A percentile compares a stretch with the other conserved stretches of the same genome.
Conservation (phyloP, 2,329 filamentous ascomycete species). For the Hypoxylon sp. region DNA sequence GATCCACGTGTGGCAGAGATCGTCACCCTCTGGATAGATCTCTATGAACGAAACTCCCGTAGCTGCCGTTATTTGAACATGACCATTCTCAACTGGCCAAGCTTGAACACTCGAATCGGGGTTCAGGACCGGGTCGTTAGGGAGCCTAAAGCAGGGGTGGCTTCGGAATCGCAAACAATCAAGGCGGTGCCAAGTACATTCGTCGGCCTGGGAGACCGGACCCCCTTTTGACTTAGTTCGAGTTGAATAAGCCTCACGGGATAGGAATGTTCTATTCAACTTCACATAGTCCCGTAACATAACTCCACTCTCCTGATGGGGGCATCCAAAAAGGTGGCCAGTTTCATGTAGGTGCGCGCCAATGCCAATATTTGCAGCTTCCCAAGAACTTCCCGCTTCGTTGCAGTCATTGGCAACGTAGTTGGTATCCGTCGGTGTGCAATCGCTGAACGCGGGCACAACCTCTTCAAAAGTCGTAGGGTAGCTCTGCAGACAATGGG, state of each 20-base stretch:
- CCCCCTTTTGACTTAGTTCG: slow-evolving; percentile 87
- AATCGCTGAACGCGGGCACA: slow-evolving; percentile 89
- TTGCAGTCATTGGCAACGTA: slow-evolving; percentile 88
- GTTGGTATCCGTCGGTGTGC: slow-evolving; percentile 86
- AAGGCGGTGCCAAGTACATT: slow-evolving; percentile 92
- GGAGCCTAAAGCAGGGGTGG: slow-evolving; percentile 90
- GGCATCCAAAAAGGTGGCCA: slow-evolving; percentile 90
- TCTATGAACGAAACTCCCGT: slow-evolving; percentile 90
- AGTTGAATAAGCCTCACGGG: slow-evolving; percentile 87
- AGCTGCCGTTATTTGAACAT: slow-evolving; percentile 81
- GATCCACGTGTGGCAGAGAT: slow-evolving; percentile 83
- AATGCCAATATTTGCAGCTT: slow-evolving; percentile 94
- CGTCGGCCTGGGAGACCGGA: slow-evolving; percentile 80
- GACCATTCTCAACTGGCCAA: slow-evolving; percentile 85
- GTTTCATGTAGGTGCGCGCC: slow-evolving; percentile 93
- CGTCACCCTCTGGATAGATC: slow-evolving; percentile 83
- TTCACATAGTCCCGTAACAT: slow-evolving; percentile 92
- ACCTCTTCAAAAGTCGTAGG: slow-evolving; percentile 91
- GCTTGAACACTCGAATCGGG: slow-evolving; percentile 85
- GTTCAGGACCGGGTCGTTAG: slow-evolving; percentile 76
- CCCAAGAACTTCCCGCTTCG: slow-evolving; percentile 92
- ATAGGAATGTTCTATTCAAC: slow-evolving; percentile 86
- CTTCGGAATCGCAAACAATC: slow-evolving; percentile 90
- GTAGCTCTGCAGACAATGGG: slow-evolving; percentile 92
- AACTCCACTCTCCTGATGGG: slow-evolving; percentile 89